Evolutionary conservation across 768 basidiomycete genomes (phyloP), one percentile per base, ranked within the genome.

Genomic region (Solioccasus polychromus): DNA sequence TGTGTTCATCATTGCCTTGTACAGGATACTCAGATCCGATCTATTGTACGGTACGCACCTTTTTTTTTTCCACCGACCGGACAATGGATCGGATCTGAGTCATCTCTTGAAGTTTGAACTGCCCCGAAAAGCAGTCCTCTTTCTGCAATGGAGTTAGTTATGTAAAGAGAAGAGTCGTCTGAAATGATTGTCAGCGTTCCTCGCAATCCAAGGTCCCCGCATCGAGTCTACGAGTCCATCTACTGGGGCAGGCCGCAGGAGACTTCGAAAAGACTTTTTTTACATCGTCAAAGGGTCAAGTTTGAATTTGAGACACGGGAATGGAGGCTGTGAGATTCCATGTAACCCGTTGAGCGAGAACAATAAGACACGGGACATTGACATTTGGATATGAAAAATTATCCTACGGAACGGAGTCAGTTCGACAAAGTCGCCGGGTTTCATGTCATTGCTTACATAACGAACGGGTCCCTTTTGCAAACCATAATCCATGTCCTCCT

Each of bases 401-500:
- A n/a, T n/a, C n/a, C n/a, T n/a, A n/a, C n/a, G 26, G 20, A 26
- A 9, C 47, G 47, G 36, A 18, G 24, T 19, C 28, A 39, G 31
- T 38, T 17, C 3, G n/a, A 48, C 52, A 54, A 54, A 7, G 34
- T 42, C 43, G 19, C 26, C 26, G 26, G 6, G 44, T 43, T 42
- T 54, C 46, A 46, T 34, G 23, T 25, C 30, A 22, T 2, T 29
- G 45, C 25, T 57, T 53, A 57, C 44, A 9, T 59, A 59, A 59
- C 15, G 30, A 1, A 1, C 30, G 6, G 25, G 4, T n/a, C 17
- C 29, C 29, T 37, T 32, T 8, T 17, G 25, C 29, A 17, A 22
- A 24, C 25, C 32, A 17, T 31, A 24, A 31, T 25, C n/a, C 54
- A 49, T 46, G 12, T 59, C 61, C 69, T 72, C 71, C 30, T 76